These are phyloP conservation scores for Psidium guajava DNA, from an alignment of 345 rosid genomes.

Conservation along the genomic window DNA sequence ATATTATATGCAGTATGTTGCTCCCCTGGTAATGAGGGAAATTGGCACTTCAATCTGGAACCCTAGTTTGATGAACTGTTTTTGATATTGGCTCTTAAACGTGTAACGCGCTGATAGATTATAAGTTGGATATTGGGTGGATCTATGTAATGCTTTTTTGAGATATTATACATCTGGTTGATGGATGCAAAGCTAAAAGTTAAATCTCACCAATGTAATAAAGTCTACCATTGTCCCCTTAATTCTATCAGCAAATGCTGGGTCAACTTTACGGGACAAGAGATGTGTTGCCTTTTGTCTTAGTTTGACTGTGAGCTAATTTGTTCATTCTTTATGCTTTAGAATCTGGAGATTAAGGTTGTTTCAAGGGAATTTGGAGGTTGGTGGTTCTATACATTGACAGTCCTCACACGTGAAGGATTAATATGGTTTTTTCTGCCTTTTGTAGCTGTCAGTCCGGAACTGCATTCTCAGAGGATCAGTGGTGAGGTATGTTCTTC, in stretches of 20 bases:
- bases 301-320: background rate
- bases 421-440: background rate
- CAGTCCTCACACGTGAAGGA: background rate
- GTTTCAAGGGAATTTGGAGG: background rate
- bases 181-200: background rate
- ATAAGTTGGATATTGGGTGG: background rate
- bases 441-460: too few species aligned
- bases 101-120: background rate
- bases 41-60: background rate
- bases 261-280: background rate
- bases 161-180: background rate
- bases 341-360: background rate
- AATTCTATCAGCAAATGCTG: background rate
- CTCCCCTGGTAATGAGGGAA: background rate
- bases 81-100: background rate
- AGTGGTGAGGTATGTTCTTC: too few species aligned
- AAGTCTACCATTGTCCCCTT: background rate
- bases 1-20: background rate
- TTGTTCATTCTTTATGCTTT: background rate
- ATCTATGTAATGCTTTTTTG: background rate
- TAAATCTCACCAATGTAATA: background rate
- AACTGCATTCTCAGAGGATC: too few species aligned
- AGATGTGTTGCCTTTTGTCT: background rate
- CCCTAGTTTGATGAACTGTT: background rate
- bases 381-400: background rate